Evolutionary conservation across 805 yeast genomes (phyloP).

Genomic region (Starmerella geochares): DNA sequence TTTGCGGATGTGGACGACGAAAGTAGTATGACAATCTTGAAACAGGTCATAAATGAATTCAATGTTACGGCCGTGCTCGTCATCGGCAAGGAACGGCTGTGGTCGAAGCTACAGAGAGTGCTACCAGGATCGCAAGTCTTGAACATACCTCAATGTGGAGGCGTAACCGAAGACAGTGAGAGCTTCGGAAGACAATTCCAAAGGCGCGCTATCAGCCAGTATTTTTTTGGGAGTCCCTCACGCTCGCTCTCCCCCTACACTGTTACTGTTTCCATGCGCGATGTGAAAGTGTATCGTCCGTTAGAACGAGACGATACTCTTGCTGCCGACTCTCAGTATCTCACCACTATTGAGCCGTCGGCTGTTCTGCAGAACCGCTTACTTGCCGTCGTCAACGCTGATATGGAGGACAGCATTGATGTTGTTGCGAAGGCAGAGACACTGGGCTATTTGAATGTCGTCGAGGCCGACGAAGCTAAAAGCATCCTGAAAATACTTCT

Average conservation of each 20-base stretch:
- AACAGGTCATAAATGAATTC: constrained; percentile 39
- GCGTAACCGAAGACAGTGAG: constrained; percentile 62
- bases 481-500: constrained; percentile 58
- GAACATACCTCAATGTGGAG: constrained; percentile 36
- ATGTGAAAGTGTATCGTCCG: constrained; percentile 55
- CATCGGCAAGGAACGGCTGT: constrained; percentile 64
- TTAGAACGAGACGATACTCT: constrained; percentile 28
- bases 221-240: constrained; percentile 70
- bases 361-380: constrained; percentile 59
- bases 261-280: constrained; percentile 56
- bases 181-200: constrained; percentile 56
- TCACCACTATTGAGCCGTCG: constrained; percentile 33
- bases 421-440: constrained; percentile 48
- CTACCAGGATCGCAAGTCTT: constrained; percentile 16
- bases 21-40: constrained; percentile 43
- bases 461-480: constrained; percentile 64
- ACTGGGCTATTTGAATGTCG: constrained; percentile 66
- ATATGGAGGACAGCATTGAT: constrained; percentile 39
- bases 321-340: constrained; percentile 23
- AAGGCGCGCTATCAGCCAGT: constrained; percentile 68
- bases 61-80: constrained; percentile 53
- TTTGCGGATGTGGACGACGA: constrained; percentile 28
- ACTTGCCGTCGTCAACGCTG: constrained; percentile 52
- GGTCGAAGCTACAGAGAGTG: constrained; percentile 50
- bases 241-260: constrained; percentile 74